Base-by-base conservation (phyloP, 805 yeast genomes). In the Ogataea henricii region DNA sequence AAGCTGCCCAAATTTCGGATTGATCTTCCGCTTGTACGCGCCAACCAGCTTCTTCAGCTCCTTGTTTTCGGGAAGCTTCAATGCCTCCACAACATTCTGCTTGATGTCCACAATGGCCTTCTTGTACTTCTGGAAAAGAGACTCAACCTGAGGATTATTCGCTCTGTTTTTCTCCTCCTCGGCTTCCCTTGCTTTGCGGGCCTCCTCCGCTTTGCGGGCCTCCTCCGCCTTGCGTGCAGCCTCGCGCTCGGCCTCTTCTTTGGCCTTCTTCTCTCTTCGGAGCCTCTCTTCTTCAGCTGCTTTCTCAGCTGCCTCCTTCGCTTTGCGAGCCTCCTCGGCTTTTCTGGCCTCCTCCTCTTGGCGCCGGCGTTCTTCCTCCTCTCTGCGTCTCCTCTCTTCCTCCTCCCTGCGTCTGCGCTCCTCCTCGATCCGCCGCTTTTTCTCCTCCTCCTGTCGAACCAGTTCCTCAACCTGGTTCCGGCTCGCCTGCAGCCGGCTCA, bases 1-100 rank as follows among this genome's bases (percentile, higher is more conserved):
- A 51, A 94, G 72, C 68, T 94, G 98, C 10, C 99, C 98, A 55
- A 94, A 82, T 62, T 85, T 87, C 5, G 97, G 94, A 60, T 89
- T 89, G 55, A 94, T 81, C 58, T 83, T 82, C 42, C 97, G 73
- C 60, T 85, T 85, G 46, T 82, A 76, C n/a, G 76, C 74, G 40
- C 77, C 79, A 56, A 83, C 84, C 30, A 78, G 60, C 25, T 71
- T 77, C 22, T 78, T 76, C 55, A 83, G 73, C 22, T 57, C 66
- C 37, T 58, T 55, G 35, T 66, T 57, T 20, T 61, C 56, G 3
- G 62, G 61, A n/a, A 66, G 63, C 32, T 74, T 69, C 26, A 89
- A 74, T 8, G 79, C 79, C 10, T 70, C 74, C 3, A 82, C 82
- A 12, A 91, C 73, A 17, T 79, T 73, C 1, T 53, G 53, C 60